phyloP scores from a whole-genome alignment of 768 basidiomycete species.

The Polyporus arcularius region DNA sequence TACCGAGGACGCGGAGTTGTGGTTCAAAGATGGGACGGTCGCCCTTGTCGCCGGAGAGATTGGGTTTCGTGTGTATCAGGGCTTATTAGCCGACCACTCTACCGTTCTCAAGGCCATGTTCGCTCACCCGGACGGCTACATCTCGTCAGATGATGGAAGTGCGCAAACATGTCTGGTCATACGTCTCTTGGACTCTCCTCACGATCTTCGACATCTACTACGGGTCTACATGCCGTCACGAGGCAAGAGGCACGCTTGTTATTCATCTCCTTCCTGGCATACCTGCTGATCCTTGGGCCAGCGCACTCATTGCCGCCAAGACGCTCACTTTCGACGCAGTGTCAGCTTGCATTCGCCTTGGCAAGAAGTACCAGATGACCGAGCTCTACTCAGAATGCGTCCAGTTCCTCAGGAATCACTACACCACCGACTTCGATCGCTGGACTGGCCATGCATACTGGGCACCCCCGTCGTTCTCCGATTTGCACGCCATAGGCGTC shows the following conservation, averaged over 20 bases:
- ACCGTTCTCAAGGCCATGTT: constrained; percentile 10
- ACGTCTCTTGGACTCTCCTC: no score
- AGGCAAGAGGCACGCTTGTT: no score
- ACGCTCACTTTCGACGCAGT: not conserved
- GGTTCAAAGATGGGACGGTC: constrained; percentile 14
- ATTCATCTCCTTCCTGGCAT: no score
- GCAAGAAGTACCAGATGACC: constrained; percentile 3
- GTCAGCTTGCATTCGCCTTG: constrained; percentile 4
- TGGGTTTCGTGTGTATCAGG: constrained; percentile 11
- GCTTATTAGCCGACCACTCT: constrained; percentile 2
- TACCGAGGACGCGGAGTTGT: not conserved
- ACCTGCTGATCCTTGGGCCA: no score
- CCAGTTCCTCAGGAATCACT: not conserved
- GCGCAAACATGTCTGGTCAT: no score
- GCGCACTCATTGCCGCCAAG: not conserved
- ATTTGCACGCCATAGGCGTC: not conserved
- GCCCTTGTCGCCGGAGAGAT: constrained; percentile 1
- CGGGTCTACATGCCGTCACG: no score
- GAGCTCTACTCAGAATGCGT: not conserved
- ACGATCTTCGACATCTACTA: no score
- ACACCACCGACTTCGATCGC: no score
- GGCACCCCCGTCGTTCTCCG: not conserved
- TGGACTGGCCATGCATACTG: no score
- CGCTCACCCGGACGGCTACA: not conserved
- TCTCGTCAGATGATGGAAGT: not conserved